Base-by-base conservation (phyloP, 208 protist species). In the Acanthamoeba triangularis region DNA sequence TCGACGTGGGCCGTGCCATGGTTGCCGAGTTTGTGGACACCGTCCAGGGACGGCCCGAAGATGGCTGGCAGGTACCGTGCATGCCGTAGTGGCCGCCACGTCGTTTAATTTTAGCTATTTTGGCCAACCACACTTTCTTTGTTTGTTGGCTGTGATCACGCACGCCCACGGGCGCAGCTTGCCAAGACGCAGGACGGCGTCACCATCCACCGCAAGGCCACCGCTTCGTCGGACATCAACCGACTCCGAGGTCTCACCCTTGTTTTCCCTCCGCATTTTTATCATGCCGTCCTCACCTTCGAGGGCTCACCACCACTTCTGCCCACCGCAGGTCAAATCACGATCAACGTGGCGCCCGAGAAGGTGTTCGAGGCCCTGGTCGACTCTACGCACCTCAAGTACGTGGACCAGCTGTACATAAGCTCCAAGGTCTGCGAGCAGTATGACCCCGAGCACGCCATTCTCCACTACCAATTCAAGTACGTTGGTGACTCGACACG, bases 321-420 rank as follows among this genome's bases (percentile, higher is more conserved):
- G 13, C 11, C 1, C 10, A n/a, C 11, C 6, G 28, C 78, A 87
- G 78, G 78, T 25, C 78, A 61, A 37, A 87, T 63, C 78, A 61
- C 33, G 18, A 87, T 87, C 30, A 87, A 87, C 78, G 13, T 87
- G 78, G 78, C 78, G 41, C 78, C 78, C 28, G 78, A 87, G 78
- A 87, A 87, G 78, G 78, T 87, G 47, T 87, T 87, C 78, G 28
- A 7, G 41, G 78, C 78, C 44, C 78, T 87, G 10, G 78, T 87
- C 16, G 78, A 87, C 78, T 87, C 78, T 6, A 87, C 78, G 8
- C 78, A 87, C n/a, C 52, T 87, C 49, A 87, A 87, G 78, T 87
- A 87, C 78, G 78, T 87, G 30, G 78, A 87, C 52, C 78, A 87
- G 78, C 49, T 87, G 7, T 87, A 87, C 78, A 87, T 87, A 23